A percentile compares a stretch with the other conserved stretches of the same genome.
Conservation (phyloP, 225 moss, liverwort and hornwort species). For the Takakia lepidozioides region DNA sequence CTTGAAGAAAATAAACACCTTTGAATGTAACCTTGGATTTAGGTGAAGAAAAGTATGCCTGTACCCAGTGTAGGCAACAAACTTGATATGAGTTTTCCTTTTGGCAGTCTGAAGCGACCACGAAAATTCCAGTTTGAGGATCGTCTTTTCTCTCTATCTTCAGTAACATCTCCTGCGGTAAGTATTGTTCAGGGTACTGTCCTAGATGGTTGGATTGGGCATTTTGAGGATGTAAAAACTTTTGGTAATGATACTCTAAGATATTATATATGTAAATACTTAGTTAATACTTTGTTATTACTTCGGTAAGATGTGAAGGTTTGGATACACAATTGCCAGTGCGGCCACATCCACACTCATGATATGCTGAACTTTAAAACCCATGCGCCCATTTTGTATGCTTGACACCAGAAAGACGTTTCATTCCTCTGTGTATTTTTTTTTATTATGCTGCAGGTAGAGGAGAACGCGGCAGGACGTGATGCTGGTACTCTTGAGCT, state of each 20-base stretch:
- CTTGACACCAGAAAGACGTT: too few species aligned
- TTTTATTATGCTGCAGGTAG: constrained; percentile 45
- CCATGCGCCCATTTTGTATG: too few species aligned
- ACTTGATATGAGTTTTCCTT: constrained; percentile 8
- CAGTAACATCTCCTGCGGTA: constrained; percentile 93
- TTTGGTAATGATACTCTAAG: too few species aligned
- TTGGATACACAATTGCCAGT: not conserved
- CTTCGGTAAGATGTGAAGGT: too few species aligned
- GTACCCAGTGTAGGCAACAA: too few species aligned
- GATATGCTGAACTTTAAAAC: not conserved
- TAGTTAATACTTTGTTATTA: too few species aligned
- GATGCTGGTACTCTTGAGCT: constrained; percentile 49
- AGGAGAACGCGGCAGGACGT: constrained; percentile 81
- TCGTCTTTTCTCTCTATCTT: constrained; percentile 92
- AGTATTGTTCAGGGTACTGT: constrained; percentile 5
- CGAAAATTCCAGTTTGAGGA: constrained; percentile 97
- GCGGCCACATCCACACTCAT: not conserved
- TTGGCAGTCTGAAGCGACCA: constrained; percentile 60
- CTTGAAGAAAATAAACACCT: too few species aligned
- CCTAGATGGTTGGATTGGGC: too few species aligned
- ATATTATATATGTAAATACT: too few species aligned
- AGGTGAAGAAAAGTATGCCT: too few species aligned
- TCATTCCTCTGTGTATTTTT: not conserved
- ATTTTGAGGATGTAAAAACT: too few species aligned
- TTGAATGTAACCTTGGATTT: too few species aligned